Conservation (phyloP, 2,329 filamentous ascomycete species). For the Fusarium solani-melongenae region DNA sequence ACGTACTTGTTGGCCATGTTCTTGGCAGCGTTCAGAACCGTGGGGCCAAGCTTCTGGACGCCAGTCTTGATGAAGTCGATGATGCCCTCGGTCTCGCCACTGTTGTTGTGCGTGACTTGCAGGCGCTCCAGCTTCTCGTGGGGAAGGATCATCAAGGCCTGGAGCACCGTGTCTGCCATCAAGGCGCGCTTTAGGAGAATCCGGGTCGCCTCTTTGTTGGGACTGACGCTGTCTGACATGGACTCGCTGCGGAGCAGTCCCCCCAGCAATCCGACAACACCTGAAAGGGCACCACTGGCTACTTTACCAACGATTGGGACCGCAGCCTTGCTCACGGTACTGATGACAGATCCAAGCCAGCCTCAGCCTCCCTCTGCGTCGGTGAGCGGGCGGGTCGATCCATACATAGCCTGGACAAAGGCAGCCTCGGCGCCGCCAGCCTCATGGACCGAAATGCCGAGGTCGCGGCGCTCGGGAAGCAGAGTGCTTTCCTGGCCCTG, state of each 20-base stretch:
- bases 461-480: background rate
- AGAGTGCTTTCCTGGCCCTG: background rate
- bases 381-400: slow-evolving; percentile 11
- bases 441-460: background rate
- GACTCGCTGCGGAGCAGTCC: background rate
- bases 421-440: background rate
- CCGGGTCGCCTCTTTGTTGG: background rate
- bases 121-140: slow-evolving; percentile 8
- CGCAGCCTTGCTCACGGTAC: background rate
- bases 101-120: background rate
- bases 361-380: background rate
- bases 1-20: slow-evolving; percentile 6
- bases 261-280: background rate
- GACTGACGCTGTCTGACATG: background rate
- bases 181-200: slow-evolving; percentile 19
- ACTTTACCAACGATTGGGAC: background rate
- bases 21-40: slow-evolving; percentile 3
- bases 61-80: slow-evolving; percentile 24
- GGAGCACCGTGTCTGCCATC: slow-evolving; percentile 19
- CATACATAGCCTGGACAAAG: slow-evolving; percentile 19
- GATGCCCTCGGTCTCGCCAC: slow-evolving; percentile 10
- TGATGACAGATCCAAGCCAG: background rate
- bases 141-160: slow-evolving; percentile 11
- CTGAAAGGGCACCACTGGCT: background rate
- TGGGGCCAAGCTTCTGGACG: slow-evolving; percentile 10